Percentiles rank a stretch among this genome's conserved stretches.
phyloP scores from a whole-genome alignment of 495 filamentous ascomycete genomes.

The Penicillium mononematosum region DNA sequence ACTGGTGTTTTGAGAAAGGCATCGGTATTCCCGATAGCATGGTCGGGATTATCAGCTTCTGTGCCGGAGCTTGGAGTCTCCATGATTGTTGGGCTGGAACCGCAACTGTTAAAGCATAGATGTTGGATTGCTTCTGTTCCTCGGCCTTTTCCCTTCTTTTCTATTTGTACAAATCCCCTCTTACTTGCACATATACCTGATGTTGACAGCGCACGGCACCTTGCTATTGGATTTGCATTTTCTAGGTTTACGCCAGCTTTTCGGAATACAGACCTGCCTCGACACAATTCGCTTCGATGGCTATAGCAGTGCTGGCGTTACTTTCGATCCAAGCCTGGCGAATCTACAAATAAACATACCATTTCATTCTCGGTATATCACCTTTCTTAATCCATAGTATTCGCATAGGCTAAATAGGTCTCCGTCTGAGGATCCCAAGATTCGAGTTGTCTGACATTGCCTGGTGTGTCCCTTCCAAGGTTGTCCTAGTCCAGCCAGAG shows the following conservation, averaged over 20 bases:
- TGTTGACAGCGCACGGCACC: not conserved
- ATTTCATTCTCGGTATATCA: not conserved
- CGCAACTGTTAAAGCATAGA: slow-evolving; percentile 28
- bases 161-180: slow-evolving; percentile 13
- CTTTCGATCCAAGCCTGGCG: not conserved
- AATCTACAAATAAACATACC: not conserved
- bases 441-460: too few relatives aligned
- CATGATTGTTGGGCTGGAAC: slow-evolving; percentile 41
- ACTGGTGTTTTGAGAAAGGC: slow-evolving; percentile 78
- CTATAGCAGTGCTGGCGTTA: not conserved
- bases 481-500: too few relatives aligned
- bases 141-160: slow-evolving; percentile 2
- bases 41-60: slow-evolving; percentile 64
- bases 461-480: too few relatives aligned
- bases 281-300: not conserved
- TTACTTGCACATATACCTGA: slow-evolving; percentile 14
- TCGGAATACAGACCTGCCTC: not conserved
- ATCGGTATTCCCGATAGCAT: slow-evolving; percentile 65
- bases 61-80: slow-evolving; percentile 48
- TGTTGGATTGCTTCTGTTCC: not conserved
- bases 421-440: too few relatives aligned
- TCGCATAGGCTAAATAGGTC: too few relatives aligned
- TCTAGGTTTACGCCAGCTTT: slow-evolving; percentile 1
- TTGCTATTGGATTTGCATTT: slow-evolving; percentile 1
- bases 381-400: not conserved